phyloP scores from a whole-genome alignment of 176 grass and related monocot genomes.

The Dendrocalamus sinicus region DNA sequence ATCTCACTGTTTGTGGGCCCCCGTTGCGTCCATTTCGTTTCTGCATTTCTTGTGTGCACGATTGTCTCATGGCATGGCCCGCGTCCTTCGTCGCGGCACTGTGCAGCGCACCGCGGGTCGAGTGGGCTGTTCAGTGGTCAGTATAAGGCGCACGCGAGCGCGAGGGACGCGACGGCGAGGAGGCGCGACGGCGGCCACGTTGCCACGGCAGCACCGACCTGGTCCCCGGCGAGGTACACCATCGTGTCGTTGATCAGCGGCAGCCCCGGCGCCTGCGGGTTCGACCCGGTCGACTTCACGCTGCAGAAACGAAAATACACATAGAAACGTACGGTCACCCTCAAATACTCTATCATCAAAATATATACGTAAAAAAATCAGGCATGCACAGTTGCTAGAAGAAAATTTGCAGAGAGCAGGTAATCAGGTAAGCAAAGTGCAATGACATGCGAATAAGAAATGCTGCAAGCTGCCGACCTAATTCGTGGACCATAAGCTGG shows the following conservation, averaged over 20 bases:
- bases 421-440: too few relatives aligned
- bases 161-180: background rate
- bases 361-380: too few relatives aligned
- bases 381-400: too few relatives aligned
- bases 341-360: too few relatives aligned
- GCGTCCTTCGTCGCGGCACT: too few relatives aligned
- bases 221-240: slow-evolving; percentile 41
- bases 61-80: too few relatives aligned
- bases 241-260: slow-evolving; percentile 62
- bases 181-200: background rate
- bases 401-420: too few relatives aligned
- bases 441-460: background rate
- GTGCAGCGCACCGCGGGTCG: too few relatives aligned
- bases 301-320: slow-evolving; percentile 9
- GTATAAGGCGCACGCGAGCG: background rate
- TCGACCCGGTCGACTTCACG: slow-evolving; percentile 46
- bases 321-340: background rate
- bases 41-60: too few relatives aligned
- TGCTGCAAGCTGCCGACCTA: background rate
- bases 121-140: background rate
- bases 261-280: slow-evolving; percentile 34
- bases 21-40: too few relatives aligned
- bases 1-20: too few relatives aligned
- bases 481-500: too few relatives aligned
- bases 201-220: background rate